Base-by-base conservation (phyloP, 2,329 filamentous ascomycete genomes). In the Fusarium praegraminearum region DNA sequence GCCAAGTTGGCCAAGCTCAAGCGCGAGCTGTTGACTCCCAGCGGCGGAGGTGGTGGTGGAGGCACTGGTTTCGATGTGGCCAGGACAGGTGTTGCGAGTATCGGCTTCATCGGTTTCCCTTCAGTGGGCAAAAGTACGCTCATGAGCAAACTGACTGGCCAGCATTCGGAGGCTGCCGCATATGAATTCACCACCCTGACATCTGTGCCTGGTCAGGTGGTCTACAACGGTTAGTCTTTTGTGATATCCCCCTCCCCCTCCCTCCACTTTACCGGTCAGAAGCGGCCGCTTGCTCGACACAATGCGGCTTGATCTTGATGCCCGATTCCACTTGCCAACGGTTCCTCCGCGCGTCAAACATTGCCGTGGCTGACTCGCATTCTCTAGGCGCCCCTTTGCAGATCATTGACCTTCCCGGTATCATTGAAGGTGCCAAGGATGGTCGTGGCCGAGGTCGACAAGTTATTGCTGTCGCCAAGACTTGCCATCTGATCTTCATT, bases 161-260 rank as follows among this genome's bases (percentile, higher is more conserved):
- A 98, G 82, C 95, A 99, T 80, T 98, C 95, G 3, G 96, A 99
- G 85, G 95, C 90, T 58, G 96, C 96, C 20, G 96, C 95, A 54
- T 99, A 99, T 82, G 96, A 99, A 80, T 99, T 99, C 84, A 99
- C 96, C 71, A 99, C 96, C 57, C 86, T 99, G 80, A 99, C 96
- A 36, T 98, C 95, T 46, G 96, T 99, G 50, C 96, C 96, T 43
- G 96, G 96, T 56, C 96, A 98, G 83, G 94, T 99, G 67, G 83
- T 91, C 74, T 98, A 98, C 83, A 98, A 99, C 78, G 96, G 86
- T 86, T 78, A 69, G 79, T 77, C 51, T 28, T 46, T n/a, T 51
- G 35, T 49, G 38, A 59, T 41, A 32, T 44, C 28, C 26, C 20
- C 33, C 20, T 11, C 20, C 46, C 45, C 58, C 41, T 64, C 45